Base-by-base conservation (phyloP, 495 filamentous ascomycete species). In the Cercophora scortea region DNA sequence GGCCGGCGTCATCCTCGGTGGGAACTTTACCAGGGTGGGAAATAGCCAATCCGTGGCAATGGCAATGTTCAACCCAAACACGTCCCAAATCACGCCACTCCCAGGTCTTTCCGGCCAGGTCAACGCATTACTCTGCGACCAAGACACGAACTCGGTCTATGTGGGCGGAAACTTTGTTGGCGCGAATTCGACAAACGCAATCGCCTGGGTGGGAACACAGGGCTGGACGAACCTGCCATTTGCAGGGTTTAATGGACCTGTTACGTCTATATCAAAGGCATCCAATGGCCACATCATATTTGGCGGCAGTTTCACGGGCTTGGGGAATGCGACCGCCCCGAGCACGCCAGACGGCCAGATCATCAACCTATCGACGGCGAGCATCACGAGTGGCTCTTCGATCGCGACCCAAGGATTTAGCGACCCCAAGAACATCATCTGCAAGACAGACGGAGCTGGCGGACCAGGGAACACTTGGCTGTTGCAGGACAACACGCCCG, bases 21-120 rank as follows among this genome's bases (percentile, higher is more conserved):
- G 93, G 12, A 97, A 96, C 71, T 99, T 99, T 66, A 96, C 92
- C n/a, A 95, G 87, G 61, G 68, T 98, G 87, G 84, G 35, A 82
- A 81, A 33, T 19, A 44, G 84, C 42, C 72, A 89, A 65, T 85
- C 90, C 11, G 79, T 82, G 44, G 90, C 88, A 32, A 81, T 91
- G 35, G 93, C 93, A 16, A 61, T 92, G 50, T 90, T 89, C 64
- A 78, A 95, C 61, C 81, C 88, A 1, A 77, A 77, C 49, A 81
- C 82, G 17, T 79, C 78, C 12, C 65, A 73, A 15, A 73, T 96
- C 33, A 87, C 79, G 11, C 77, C 89, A 8, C 67, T 99, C 45
- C 67, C 82, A 8, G 93, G 92, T 40, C 72, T 99, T 35, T 81
- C 79, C 8, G 93, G 94, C 19, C 81, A 84, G 54, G 90, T 96